Conservation (phyloP, 164 flowering plant genomes). For the Magnolia officinalis region DNA sequence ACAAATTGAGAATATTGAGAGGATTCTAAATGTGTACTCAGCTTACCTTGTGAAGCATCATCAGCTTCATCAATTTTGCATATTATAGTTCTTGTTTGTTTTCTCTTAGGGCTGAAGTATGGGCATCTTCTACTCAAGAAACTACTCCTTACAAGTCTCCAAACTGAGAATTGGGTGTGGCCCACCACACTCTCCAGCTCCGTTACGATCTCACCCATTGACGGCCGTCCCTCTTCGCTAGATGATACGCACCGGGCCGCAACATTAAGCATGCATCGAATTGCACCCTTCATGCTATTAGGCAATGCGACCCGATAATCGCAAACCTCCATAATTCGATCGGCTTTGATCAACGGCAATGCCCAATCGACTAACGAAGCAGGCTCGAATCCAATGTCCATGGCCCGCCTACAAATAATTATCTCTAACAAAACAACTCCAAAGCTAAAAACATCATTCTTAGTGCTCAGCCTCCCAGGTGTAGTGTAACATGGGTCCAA, state of each 20-base stretch:
- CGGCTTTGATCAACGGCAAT: constrained; percentile 14
- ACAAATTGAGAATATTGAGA: no score
- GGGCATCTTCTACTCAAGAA: constrained; percentile 8
- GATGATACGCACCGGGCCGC: constrained; percentile 35
- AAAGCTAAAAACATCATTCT: constrained; percentile 62
- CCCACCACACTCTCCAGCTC: constrained; percentile 21
- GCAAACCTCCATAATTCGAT: constrained; percentile 12
- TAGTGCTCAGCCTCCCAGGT: constrained; percentile 49
- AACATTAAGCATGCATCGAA: constrained; percentile 22
- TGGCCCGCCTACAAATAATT: constrained; percentile 44
- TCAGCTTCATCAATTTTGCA: constrained; percentile 8
- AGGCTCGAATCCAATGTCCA: constrained; percentile 38
- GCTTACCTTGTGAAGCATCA: no score
- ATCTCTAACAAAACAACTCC: constrained; percentile 71
- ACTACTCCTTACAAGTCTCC: constrained; percentile 6
- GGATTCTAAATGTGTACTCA: no score
- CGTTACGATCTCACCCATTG: constrained; percentile 17
- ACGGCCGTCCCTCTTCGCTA: constrained; percentile 18
- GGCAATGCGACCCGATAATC: constrained; percentile 14
- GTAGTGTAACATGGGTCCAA: constrained; percentile 61
- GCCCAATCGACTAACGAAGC: constrained; percentile 42
- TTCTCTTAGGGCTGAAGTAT: neutral
- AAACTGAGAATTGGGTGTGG: constrained; percentile 18
- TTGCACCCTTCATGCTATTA: constrained; percentile 6
- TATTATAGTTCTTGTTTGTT: neutral